Evolutionary conservation across 129 eudicot species (phyloP).

Genomic region (Tagetes erecta): DNA sequence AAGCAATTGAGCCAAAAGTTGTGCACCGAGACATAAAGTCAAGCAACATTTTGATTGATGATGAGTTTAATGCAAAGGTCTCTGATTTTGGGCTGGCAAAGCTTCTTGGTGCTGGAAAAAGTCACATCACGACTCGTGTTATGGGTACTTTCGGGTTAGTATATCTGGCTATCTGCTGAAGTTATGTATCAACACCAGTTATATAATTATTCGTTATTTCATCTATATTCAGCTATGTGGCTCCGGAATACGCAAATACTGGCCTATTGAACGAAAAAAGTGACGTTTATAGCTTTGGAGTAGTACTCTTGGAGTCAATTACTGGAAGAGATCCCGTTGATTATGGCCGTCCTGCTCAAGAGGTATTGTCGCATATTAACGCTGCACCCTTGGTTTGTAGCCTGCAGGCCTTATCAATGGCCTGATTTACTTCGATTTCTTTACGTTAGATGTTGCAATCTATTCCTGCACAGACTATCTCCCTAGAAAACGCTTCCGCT

Average conservation of each 20-base stretch:
- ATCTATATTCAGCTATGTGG: slow-evolving; percentile 56
- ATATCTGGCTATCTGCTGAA: neutral
- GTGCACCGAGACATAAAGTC: slow-evolving; percentile 90
- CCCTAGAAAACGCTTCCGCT: no score
- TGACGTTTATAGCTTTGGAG: slow-evolving; percentile 89
- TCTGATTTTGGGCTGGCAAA: slow-evolving; percentile 90
- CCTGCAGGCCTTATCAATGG: neutral
- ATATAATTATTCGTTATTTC: slow-evolving; percentile 7
- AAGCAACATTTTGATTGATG: slow-evolving; percentile 79
- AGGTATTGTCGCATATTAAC: slow-evolving; percentile 41
- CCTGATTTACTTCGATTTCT: neutral
- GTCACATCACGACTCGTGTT: slow-evolving; percentile 87
- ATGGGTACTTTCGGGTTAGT: slow-evolving; percentile 98
- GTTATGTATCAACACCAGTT: neutral
- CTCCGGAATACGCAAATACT: slow-evolving; percentile 90
- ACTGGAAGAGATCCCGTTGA: slow-evolving; percentile 92
- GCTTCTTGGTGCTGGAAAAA: slow-evolving; percentile 83
- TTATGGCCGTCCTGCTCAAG: slow-evolving; percentile 78
- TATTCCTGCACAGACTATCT: neutral
- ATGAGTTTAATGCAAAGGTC: slow-evolving; percentile 77
- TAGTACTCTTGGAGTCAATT: slow-evolving; percentile 74
- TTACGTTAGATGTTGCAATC: neutral
- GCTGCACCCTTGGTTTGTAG: neutral
- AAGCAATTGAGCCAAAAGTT: slow-evolving; percentile 90
- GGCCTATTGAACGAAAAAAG: slow-evolving; percentile 87